Conservation (phyloP, 148 eudicot genomes). For the Diospyros kaki region DNA sequence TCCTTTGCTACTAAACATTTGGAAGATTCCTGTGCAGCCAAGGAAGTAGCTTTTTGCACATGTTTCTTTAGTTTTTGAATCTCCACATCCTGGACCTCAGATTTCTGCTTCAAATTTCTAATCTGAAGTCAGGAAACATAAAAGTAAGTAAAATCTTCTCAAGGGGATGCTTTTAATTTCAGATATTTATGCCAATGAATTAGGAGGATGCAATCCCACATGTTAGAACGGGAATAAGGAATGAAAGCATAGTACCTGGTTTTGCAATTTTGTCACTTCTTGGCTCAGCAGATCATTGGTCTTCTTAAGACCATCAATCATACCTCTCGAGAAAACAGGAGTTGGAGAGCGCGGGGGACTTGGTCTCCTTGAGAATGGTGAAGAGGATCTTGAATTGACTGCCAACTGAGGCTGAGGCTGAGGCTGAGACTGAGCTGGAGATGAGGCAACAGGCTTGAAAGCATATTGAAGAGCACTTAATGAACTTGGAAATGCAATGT, state of each 20-base stretch:
- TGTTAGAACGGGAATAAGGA: background rate
- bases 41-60: conserved; percentile 41
- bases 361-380: conserved; percentile 62
- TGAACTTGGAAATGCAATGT: conserved; percentile 73
- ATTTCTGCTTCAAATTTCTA: conserved; percentile 58
- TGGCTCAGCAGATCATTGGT: conserved; percentile 70
- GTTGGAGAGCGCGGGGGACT: conserved; percentile 67
- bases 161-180: conserved; percentile 4
- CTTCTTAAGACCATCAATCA: conserved; percentile 72
- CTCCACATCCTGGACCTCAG: conserved; percentile 63
- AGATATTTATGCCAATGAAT: background rate
- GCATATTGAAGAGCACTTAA: conserved; percentile 61
- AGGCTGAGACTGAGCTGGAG: conserved; percentile 38
- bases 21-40: conserved; percentile 59
- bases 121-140: conserved; percentile 33
- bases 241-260: conserved; percentile 40
- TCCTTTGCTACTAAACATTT: conserved; percentile 42
- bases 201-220: background rate
- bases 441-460: conserved; percentile 33
- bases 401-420: conserved; percentile 20
- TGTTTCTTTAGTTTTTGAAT: conserved; percentile 46
- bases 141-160: background rate
- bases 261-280: conserved; percentile 76
- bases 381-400: conserved; percentile 46
- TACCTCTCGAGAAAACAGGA: conserved; percentile 66